Evolutionary conservation across 148 eudicot genomes (phyloP).

Genomic region (Amaranthus palmeri): DNA sequence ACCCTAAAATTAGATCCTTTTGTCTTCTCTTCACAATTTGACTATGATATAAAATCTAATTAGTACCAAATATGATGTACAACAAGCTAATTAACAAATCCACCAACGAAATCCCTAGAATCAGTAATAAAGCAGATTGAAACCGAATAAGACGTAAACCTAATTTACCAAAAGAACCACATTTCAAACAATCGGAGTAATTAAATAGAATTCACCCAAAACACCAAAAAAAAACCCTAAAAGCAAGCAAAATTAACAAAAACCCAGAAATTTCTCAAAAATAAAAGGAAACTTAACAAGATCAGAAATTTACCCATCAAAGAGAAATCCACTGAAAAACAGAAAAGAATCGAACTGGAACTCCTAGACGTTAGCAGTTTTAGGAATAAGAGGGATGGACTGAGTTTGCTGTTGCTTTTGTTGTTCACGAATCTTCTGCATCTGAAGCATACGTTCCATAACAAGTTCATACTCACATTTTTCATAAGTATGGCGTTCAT

Average conservation of each 20-base stretch:
- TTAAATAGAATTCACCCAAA: neutral
- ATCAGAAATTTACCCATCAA: neutral
- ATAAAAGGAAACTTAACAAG: neutral
- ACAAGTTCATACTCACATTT: conserved; percentile 98
- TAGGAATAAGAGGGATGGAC: conserved; percentile 57
- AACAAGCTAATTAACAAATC: no score
- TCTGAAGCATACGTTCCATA: conserved; percentile 92
- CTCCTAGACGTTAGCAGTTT: conserved; percentile 67
- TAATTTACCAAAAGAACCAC: neutral
- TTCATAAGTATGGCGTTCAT: conserved; percentile 81
- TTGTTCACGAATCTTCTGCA: conserved; percentile 72
- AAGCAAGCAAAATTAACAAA: neutral
- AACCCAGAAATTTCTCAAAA: neutral
- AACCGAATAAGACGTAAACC: neutral
- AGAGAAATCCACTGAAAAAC: neutral
- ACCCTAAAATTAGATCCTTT: conserved; percentile 1
- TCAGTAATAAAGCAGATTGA: neutral
- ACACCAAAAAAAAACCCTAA: neutral
- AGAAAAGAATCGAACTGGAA: neutral
- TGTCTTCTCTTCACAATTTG: no score
- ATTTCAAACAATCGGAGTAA: neutral
- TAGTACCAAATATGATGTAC: no score
- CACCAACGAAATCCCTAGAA: no score
- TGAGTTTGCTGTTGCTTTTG: conserved; percentile 23
- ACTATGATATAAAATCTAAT: no score